Conservation (phyloP, 2,329 filamentous ascomycete species). For the Fusarium stilboides region DNA sequence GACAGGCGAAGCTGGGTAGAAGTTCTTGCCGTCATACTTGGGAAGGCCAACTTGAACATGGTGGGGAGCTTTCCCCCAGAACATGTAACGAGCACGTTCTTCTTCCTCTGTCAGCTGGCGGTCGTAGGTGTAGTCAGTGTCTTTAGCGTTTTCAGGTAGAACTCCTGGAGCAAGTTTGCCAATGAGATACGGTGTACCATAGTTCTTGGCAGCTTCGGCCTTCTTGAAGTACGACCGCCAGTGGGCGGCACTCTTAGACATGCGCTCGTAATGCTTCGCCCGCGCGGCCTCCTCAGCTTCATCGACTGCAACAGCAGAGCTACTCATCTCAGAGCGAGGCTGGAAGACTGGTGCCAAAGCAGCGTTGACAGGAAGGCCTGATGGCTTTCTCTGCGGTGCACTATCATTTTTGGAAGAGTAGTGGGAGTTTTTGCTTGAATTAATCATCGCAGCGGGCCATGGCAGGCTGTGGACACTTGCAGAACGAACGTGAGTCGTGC, state of each 20-base stretch:
- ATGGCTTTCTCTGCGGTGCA: slow-evolving; percentile 53
- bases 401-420: slow-evolving; percentile 42
- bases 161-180: slow-evolving; percentile 65
- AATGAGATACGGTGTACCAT: slow-evolving; percentile 66
- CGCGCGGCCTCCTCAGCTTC: slow-evolving; percentile 24
- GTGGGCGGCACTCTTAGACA: slow-evolving; percentile 33
- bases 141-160: slow-evolving; percentile 58
- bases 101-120: slow-evolving; percentile 73
- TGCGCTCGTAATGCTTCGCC: slow-evolving; percentile 14
- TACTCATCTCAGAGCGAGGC: slow-evolving; percentile 54
- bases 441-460: slow-evolving; percentile 48
- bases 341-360: slow-evolving; percentile 67
- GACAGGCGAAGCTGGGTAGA: slow-evolving; percentile 71
- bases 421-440: slow-evolving; percentile 38
- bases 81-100: slow-evolving; percentile 70
- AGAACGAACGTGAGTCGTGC: slow-evolving; percentile 36
- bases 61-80: slow-evolving; percentile 71
- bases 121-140: slow-evolving; percentile 68
- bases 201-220: slow-evolving; percentile 24
- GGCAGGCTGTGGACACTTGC: slow-evolving; percentile 49
- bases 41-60: slow-evolving; percentile 68
- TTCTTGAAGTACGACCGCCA: slow-evolving; percentile 46
- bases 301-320: slow-evolving; percentile 32
- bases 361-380: slow-evolving; percentile 61
- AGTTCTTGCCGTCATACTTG: slow-evolving; percentile 76